phyloP scores from a whole-genome alignment of 1,139 yeast genomes.

The Pneumocystis oryctolagi region DNA sequence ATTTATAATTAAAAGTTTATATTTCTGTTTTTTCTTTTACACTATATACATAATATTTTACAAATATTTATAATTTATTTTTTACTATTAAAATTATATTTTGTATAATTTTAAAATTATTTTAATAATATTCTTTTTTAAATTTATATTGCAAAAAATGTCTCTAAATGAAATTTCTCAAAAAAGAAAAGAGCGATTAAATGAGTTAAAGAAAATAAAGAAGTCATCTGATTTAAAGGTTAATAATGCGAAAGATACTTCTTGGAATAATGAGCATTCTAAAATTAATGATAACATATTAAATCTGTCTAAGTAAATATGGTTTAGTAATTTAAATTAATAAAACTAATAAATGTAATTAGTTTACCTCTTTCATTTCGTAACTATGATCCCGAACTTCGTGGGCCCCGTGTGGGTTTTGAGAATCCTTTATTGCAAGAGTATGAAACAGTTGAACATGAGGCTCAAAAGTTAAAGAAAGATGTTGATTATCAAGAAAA shows the following conservation, averaged over 20 bases:
- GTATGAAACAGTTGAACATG: slow-evolving; percentile 21
- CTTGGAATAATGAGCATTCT: slow-evolving; percentile 13
- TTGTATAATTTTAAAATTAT: neutral
- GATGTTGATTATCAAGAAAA: slow-evolving; percentile 13
- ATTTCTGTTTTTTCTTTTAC: too few species aligned
- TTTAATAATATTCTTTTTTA: neutral
- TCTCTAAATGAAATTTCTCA: slow-evolving; percentile 28
- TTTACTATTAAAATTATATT: too few species aligned
- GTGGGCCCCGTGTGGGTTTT: slow-evolving; percentile 24
- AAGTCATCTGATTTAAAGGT: slow-evolving; percentile 15
- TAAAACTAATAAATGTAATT: slow-evolving; percentile 1
- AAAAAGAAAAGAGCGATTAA: slow-evolving; percentile 28
- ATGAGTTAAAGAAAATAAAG: slow-evolving; percentile 25
- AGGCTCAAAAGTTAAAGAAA: slow-evolving; percentile 14
- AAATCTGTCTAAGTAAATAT: slow-evolving; percentile 7
- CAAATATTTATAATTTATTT: too few species aligned
- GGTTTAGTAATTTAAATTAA: neutral
- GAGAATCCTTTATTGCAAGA: slow-evolving; percentile 23
- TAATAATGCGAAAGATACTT: slow-evolving; percentile 8
- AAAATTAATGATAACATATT: slow-evolving; percentile 11
- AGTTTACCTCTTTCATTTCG: slow-evolving; percentile 15
- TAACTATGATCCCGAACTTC: slow-evolving; percentile 26
- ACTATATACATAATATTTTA: neutral
- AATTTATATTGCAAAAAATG: slow-evolving; percentile 15
- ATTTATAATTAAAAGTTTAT: too few species aligned